Conservation (phyloP, 192 early-diverging fungal species). For the Entrophospora sp. region DNA sequence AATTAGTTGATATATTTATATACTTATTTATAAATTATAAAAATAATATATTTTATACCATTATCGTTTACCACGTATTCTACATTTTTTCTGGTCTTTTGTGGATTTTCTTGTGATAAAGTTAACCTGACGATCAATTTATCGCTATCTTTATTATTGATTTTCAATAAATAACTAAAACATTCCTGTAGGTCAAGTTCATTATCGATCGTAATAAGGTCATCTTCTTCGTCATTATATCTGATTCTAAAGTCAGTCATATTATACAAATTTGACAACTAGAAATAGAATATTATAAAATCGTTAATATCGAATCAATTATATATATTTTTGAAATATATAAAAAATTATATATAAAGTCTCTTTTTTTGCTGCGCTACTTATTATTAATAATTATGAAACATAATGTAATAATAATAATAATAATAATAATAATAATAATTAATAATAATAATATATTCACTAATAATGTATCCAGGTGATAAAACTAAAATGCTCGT, state of each 20-base stretch:
- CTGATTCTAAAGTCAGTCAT: slow-evolving; percentile 7
- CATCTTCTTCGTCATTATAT: slow-evolving; percentile 2
- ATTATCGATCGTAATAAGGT: not conserved
- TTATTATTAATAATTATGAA: not conserved
- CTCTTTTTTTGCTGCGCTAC: not conserved
- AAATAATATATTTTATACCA: no score
- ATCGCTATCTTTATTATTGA: not conserved
- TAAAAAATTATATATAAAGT: no score
- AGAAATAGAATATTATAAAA: not conserved
- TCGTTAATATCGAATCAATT: not conserved
- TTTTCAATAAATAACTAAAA: not conserved
- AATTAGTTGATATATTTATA: no score
- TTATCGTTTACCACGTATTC: no score
- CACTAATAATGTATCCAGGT: no score
- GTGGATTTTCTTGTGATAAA: not conserved
- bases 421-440: not conserved
- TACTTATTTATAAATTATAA: no score
- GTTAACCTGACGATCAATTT: not conserved
- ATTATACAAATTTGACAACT: slow-evolving; percentile 5
- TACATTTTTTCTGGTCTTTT: no score
- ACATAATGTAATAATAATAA: not conserved
- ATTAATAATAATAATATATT: no score
- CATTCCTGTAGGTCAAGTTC: slow-evolving; percentile 1
- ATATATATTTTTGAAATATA: no score
- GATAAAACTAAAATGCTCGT: no score